Evolutionary conservation across 1,284 basidiomycete genomes (phyloP).

Genomic region (Cutaneotrichosporon sp.): DNA sequence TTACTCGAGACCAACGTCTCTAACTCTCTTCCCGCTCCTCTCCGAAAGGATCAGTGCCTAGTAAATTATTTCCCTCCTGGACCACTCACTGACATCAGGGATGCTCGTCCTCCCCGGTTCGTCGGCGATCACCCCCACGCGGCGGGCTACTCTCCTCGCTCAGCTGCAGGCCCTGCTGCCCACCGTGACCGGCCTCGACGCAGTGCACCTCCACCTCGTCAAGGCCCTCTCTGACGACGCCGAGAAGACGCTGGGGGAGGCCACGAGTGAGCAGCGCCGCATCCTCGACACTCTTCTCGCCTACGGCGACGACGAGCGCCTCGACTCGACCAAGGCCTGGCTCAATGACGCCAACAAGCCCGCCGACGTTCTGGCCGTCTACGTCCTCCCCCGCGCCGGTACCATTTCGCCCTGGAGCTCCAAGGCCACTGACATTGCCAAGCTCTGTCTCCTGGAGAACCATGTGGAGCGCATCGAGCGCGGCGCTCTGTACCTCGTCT

Average conservation of each 20-base stretch:
- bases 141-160: constrained; percentile 64
- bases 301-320: constrained; percentile 70
- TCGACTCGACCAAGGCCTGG: constrained; percentile 37
- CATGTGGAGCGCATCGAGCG: constrained; percentile 78
- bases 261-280: constrained; percentile 52
- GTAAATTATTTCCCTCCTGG: background rate
- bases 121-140: constrained; percentile 64
- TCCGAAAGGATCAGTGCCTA: background rate
- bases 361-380: constrained; percentile 55
- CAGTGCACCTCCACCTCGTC: constrained; percentile 82
- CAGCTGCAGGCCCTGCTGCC: constrained; percentile 58
- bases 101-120: constrained; percentile 60
- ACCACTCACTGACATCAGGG: constrained; percentile 5
- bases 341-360: constrained; percentile 24
- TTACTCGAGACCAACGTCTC: constrained; percentile 7
- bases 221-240: constrained; percentile 56
- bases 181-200: constrained; percentile 66
- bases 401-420: constrained; percentile 93
- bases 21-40: background rate
- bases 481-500: constrained; percentile 69
- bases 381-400: constrained; percentile 71
- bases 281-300: constrained; percentile 71
- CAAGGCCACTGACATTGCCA: constrained; percentile 94
- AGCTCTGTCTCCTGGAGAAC: constrained; percentile 70
- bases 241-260: constrained; percentile 54